phyloP scores from a whole-genome alignment of 768 basidiomycete genomes.

The Kockovaella imperatae region DNA sequence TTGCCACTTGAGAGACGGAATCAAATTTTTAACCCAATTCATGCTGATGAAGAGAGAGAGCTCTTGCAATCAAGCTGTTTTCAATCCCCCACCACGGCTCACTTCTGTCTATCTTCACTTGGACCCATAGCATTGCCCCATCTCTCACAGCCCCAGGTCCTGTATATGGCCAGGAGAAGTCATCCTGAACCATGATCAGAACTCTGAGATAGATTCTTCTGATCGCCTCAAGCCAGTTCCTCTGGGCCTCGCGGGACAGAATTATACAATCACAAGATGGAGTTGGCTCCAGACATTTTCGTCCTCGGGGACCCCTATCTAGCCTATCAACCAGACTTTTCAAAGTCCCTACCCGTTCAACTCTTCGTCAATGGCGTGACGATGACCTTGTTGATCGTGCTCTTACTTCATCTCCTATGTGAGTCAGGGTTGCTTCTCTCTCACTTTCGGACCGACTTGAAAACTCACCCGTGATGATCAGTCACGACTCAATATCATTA shows the following conservation, averaged over 20 bases:
- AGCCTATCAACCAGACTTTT: constrained; percentile 66
- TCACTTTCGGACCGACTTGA: not conserved
- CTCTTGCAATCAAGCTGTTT: too few relatives aligned
- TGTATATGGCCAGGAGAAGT: too few relatives aligned
- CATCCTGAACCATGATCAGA: too few relatives aligned
- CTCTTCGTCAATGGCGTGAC: constrained; percentile 77
- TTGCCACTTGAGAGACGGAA: too few relatives aligned
- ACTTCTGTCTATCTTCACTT: too few relatives aligned
- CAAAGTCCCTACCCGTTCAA: constrained; percentile 82
- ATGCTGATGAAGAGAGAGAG: too few relatives aligned
- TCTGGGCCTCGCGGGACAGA: not conserved
- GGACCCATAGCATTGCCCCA: too few relatives aligned
- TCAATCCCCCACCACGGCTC: too few relatives aligned
- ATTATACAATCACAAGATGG: not conserved
- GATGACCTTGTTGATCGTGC: constrained; percentile 71
- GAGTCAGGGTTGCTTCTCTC: constrained; percentile 1
- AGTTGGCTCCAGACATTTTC: not conserved
- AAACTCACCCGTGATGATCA: not conserved
- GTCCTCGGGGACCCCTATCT: constrained; percentile 62
- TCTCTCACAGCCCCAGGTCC: too few relatives aligned
- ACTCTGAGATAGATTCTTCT: too few relatives aligned
- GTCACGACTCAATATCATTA: constrained; percentile 93
- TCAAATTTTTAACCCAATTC: too few relatives aligned
- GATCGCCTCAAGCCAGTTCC: not conserved
- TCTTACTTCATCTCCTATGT: constrained; percentile 80